phyloP scores from a whole-genome alignment of 1,284 basidiomycete genomes.

The Fistulinella cinereoalba region DNA sequence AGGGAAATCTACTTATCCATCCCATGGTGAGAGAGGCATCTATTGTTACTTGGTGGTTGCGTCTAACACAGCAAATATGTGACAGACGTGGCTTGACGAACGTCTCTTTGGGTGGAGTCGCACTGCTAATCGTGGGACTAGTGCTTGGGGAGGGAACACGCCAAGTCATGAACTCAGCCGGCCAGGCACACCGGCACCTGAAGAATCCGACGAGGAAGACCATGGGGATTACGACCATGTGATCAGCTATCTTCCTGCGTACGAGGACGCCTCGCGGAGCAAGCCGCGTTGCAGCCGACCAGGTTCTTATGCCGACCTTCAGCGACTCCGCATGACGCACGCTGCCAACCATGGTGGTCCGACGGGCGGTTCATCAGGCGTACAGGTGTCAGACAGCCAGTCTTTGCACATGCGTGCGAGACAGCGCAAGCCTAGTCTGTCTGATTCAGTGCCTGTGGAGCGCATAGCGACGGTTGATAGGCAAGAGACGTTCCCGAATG shows the following conservation, averaged over 20 bases:
- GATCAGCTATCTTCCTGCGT: constrained; percentile 54
- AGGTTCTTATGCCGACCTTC: constrained; percentile 76
- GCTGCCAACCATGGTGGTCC: constrained; percentile 14
- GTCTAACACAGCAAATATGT: constrained; percentile 1
- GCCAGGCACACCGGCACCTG: constrained; percentile 65
- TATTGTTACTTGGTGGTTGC: background rate
- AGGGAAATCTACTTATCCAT: constrained; percentile 75
- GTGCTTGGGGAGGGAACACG: constrained; percentile 65
- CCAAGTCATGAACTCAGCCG: constrained; percentile 60
- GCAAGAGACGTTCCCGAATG: constrained; percentile 48
- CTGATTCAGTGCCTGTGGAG: constrained; percentile 59
- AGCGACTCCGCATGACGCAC: constrained; percentile 54
- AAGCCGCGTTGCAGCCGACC: constrained; percentile 65
- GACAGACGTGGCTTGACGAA: constrained; percentile 86
- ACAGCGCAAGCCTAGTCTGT: constrained; percentile 58
- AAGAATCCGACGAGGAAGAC: constrained; percentile 74
- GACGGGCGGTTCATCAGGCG: constrained; percentile 15
- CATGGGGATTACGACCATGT: constrained; percentile 80
- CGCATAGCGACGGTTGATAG: constrained; percentile 58
- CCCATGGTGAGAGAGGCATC: constrained; percentile 57
- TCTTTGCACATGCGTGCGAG: constrained; percentile 50
- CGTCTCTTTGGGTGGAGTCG: constrained; percentile 89
- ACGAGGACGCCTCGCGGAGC: constrained; percentile 43
- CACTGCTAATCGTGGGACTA: constrained; percentile 67
- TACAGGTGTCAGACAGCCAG: constrained; percentile 34